Base-by-base conservation (phyloP, 2,329 filamentous ascomycete species). In the Aspergillus piperis region DNA sequence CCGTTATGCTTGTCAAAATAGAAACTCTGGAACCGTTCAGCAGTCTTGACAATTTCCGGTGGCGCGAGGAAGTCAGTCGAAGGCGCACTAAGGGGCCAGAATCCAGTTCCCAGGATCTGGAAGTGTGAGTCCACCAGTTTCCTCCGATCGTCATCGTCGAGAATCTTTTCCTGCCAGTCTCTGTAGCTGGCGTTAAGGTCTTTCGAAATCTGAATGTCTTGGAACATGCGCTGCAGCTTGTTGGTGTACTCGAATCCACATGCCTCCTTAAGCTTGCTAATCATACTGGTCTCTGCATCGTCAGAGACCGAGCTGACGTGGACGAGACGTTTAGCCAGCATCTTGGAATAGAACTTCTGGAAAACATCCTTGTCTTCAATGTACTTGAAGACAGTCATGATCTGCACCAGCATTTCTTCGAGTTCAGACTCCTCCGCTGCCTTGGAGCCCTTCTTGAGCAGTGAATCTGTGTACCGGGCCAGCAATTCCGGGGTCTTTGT, bases 341-440 rank as follows among this genome's bases (percentile, higher is more conserved):
- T 96, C 64, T 93, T 90, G 2, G 94, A 96, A 80, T 99, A 99
- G 79, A 97, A 99, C 77, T 98, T 99, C 77, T 98, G 95, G 84
- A 99, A 99, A 5, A 99, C 96, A 72, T 99, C 95, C 83, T 99
- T 99, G 79, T 99, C 96, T 75, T 99, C 95, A 65, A 99, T 98
- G 78, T 99, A 99, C 81, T 98, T 98, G 86, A 99, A 99, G 58
- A 99, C 92, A 1, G 94, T 97, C 95, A 99, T 99, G 70, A 99
- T 95, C 75, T 97, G 91, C 19, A 87, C 88, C 30, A 98, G 82
- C 32, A 92, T 90, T 66, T 90, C 89, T 79, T 99, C 95, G 70
- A 98, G 84, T 72, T 99, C 94, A 32, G 91, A 90, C 73, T 99
- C 95, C 73, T 98, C 95, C 13, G 92, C 91, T 69, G 92, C 92